These are phyloP conservation scores for Ophiostoma piceae DNA, from an alignment of 2,329 filamentous ascomycete genomes.

Conservation along the genomic window DNA sequence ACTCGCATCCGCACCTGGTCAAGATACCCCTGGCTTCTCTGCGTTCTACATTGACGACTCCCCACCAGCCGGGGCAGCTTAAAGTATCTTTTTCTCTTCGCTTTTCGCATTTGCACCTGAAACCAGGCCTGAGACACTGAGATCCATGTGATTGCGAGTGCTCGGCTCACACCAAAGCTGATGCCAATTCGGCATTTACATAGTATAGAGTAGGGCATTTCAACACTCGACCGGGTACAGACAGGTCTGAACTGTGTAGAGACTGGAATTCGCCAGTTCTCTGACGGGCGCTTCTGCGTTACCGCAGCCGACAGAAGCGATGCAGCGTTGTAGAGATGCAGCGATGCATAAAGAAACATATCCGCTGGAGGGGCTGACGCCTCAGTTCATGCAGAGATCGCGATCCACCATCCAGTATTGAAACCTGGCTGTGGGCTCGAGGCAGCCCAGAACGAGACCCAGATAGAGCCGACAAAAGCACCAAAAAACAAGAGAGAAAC, in stretches of 20 bases:
- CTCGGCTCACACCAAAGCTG: neutral
- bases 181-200: neutral
- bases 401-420: neutral
- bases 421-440: neutral
- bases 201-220: neutral
- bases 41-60: neutral
- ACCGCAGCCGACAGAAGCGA: neutral
- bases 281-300: neutral
- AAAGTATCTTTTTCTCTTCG: neutral
- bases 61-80: neutral
- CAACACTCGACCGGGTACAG: neutral
- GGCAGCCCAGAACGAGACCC: neutral
- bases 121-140: conserved; percentile 9
- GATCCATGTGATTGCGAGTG: neutral
- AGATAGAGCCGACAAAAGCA: neutral
- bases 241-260: no score
- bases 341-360: neutral
- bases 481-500: neutral
- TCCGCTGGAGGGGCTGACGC: neutral
- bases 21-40: neutral
- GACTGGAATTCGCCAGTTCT: neutral
- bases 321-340: neutral
- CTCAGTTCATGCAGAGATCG: neutral
- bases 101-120: neutral
- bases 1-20: neutral